Base-by-base conservation (phyloP, 495 filamentous ascomycete species). In the Thozetella sp. region DNA sequence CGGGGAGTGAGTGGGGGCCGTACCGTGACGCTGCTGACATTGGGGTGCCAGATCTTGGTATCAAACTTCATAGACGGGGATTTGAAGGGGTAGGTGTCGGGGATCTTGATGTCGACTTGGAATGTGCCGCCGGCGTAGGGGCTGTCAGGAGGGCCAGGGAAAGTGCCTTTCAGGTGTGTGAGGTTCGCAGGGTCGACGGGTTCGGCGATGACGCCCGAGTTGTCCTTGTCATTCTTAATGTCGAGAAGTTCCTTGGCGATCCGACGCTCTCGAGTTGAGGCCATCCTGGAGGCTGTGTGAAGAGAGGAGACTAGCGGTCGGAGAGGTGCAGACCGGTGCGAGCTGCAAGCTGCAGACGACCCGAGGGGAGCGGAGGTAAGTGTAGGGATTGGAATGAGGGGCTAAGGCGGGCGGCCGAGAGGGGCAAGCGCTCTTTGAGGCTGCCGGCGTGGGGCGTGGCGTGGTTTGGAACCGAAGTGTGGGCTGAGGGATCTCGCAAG, bases 31-130 rank as follows among this genome's bases (percentile, higher is more conserved):
- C 89, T 93, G 83, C 89, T 93, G 75, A 99, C 86, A 74, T 99
- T 99, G 30, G 95, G 95, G 76, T 99, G 95, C 96, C 96, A 99
- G 58, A 99, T 89, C 73, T 90, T 96, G 65, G 96, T 99, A 63
- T 90, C 84, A 63, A 99, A 98, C 70, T 87, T 90, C 92, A 98
- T 97, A 30, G 86, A 73, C 11, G 96, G 95, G 13, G 95, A 93
- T 46, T 90, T 86, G 76, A 99, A 99, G 1, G 95, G 95, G 68
- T 99, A 99, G 57, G 94, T 93, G 48, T 80, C 83, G 1, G 93
- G 93, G 50, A 99, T 93, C 64, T 80, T 81, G 68, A 99, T 93
- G 69, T 97, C 92, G 59, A 99, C 86, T 23, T 81, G 73, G 70
- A 87, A 99, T 25, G 80, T 88, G 24, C 93, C 95, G 26, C 92